Base-by-base conservation (phyloP, 1,139 yeast species). In the Geotrichum candidum region DNA sequence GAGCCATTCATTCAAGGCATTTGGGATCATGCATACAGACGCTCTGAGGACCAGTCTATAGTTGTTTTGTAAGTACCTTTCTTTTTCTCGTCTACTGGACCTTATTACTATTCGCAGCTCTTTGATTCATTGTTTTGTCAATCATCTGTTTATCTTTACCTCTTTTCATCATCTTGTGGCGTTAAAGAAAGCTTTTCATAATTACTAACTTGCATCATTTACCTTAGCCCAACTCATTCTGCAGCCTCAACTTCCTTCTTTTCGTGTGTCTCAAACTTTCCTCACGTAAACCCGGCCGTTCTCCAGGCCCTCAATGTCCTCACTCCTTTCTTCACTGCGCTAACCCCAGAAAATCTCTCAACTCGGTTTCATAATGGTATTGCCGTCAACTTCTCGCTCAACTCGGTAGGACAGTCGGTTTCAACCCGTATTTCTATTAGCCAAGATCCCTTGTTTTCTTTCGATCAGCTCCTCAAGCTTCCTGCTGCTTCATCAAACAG, bases 1-100 rank as follows among this genome's bases (percentile, higher is more conserved):
- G 73, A 71, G 23, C 67, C 73, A 25, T 71, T 75, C 50, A 64
- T 76, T 27, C 66, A 72, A 6, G 64, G 72, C 11, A 67, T 76
- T 18, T 76, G 79, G 78, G 74, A 73, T 54, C 80, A 77, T 64
- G 78, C 79, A 2, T 68, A 70, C 57, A 67, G 73, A 38, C 70
- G 79, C 27, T 71, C 74, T 3, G 80, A 77, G 64, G 79, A 77
- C 62, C 80, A 77, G 66, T 71, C 78, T 23, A 64, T 77, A n/a
- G 63, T 76, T 46, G 65, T 77, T 13, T 62, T 69, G 73, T 70
- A 67, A 64, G 73, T 70, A 18, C 4, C 31, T 29, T 41, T 18
- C 51, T 3, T 25, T 31, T 22, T 38, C 53, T 22, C 23, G 3
- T 9, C 48, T 38, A 25, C n/a, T 18, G n/a, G 9, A 18, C 18